phyloP scores from a whole-genome alignment of 192 early-diverging fungal genomes.

The Umbelopsis sp. region DNA sequence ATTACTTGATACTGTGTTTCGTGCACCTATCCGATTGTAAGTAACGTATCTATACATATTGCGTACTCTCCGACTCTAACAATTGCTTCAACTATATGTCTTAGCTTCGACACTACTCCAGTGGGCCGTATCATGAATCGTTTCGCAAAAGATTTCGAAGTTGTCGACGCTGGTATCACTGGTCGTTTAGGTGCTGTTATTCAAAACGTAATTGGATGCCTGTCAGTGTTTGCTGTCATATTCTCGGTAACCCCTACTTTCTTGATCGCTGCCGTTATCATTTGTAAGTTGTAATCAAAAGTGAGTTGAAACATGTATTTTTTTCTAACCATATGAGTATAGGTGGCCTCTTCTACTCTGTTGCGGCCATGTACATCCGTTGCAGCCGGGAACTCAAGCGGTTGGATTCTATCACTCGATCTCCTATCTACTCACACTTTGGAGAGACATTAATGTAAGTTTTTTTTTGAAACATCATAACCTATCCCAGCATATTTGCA shows the following conservation, averaged over 20 bases:
- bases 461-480: background rate
- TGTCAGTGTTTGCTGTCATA: constrained; percentile 50
- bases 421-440: constrained; percentile 70
- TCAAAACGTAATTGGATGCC: constrained; percentile 39
- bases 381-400: constrained; percentile 75
- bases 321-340: background rate
- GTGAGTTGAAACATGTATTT: background rate
- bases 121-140: constrained; percentile 81
- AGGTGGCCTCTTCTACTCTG: constrained; percentile 28
- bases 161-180: constrained; percentile 58
- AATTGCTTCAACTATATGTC: background rate
- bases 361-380: constrained; percentile 29
- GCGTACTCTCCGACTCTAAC: too few species aligned
- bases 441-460: constrained; percentile 52
- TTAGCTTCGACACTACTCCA: constrained; percentile 73
- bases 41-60: constrained; percentile 34
- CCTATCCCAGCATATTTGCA: background rate
- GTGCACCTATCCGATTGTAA: constrained; percentile 67
- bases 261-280: constrained; percentile 24
- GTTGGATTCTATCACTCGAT: constrained; percentile 70
- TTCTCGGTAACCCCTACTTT: constrained; percentile 50
- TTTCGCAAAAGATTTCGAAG: constrained; percentile 81
- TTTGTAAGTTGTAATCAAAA: constrained; percentile 12
- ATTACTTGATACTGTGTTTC: constrained; percentile 57
- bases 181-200: constrained; percentile 45